Percentiles rank a stretch among this genome's conserved stretches.
Evolutionary conservation across 768 basidiomycete genomes (phyloP).

Genomic region (Leccinum boreale): DNA sequence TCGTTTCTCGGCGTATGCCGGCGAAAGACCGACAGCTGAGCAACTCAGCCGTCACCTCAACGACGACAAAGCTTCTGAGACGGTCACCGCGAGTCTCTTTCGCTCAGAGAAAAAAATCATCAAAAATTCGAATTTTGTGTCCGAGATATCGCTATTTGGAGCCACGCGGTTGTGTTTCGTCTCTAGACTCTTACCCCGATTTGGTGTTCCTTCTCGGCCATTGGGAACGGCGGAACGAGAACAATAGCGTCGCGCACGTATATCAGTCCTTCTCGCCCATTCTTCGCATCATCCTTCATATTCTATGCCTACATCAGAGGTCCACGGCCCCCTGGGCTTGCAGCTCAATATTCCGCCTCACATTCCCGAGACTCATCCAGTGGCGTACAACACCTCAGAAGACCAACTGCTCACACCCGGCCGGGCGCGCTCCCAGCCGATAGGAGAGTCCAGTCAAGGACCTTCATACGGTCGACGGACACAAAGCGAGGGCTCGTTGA

Average conservation of each 20-base stretch:
- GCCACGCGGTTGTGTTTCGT: slow-evolving; percentile 2
- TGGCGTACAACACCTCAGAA: slow-evolving; percentile 10
- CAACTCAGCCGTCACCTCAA: slow-evolving; percentile 12
- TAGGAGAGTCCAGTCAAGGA: slow-evolving; percentile 25
- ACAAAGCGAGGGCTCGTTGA: slow-evolving; percentile 25
- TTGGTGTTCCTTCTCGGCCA: slow-evolving; percentile 10
- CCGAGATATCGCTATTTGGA: background rate
- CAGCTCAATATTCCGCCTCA: slow-evolving; percentile 16
- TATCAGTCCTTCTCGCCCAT: background rate
- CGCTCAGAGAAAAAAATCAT: background rate
- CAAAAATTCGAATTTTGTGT: background rate
- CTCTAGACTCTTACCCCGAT: slow-evolving; percentile 15
- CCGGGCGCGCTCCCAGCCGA: slow-evolving; percentile 21
- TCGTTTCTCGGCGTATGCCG: slow-evolving; percentile 23
- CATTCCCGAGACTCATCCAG: slow-evolving; percentile 5
- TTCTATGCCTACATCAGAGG: slow-evolving; percentile 21
- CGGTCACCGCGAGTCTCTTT: background rate
- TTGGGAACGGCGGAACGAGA: slow-evolving; percentile 7
- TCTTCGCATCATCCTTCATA: background rate
- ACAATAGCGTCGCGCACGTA: slow-evolving; percentile 14
- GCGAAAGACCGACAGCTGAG: slow-evolving; percentile 4
- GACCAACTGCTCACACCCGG: slow-evolving; percentile 6
- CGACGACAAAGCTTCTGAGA: slow-evolving; percentile 5
- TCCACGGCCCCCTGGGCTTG: slow-evolving; percentile 21
- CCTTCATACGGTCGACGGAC: slow-evolving; percentile 19